Evolutionary conservation across 495 filamentous ascomycete species (phyloP), one percentile per base, ranked within the genome.

Genomic region (Penicillium alfredii): DNA sequence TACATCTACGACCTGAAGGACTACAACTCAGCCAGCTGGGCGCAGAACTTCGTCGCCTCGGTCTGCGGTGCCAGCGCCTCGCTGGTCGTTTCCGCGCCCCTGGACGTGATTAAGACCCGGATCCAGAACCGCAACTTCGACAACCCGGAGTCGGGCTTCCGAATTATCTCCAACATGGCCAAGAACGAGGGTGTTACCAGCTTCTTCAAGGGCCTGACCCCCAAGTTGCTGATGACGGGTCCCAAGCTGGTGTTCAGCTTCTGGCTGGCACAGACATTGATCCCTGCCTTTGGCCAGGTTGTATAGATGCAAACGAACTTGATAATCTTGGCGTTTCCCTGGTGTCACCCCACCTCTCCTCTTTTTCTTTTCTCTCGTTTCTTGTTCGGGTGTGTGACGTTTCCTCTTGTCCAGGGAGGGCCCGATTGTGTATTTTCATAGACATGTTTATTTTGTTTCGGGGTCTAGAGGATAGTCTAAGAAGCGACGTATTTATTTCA

Each of bases 81-180:
- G 8, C 70, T 99, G 17, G 55, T 99, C 23, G 88, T 99, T 3
- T 96, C 89, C 21, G 92, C 90, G 10, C 92, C 92, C 12, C 75
- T 99, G 31, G 92, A 99, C 53, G 92, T 99, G 51, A 93, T 99
- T 74, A 99, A 99, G 75, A 99, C 92, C 35, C 78, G 92, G 55
- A 97, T 99, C 57, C 92, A 99, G 71, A 99, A 97, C 71, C 78
- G 85, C 58, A 97, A 99, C 69, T 99, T 99, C 58, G 93, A 99
- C 42, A 86, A 92, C 71, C 88, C 87, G 40, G 88, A 96, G 71
- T 82, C 82, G 45, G 92, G 92, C 30, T 87, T 94, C 78, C 76
- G 76, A 42, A 96, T 99, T 53, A 62, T 87, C 33, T 76, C 78
- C 13, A 94, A 85, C 49, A 99, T 99, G 92, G 72, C 82, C 30